Base-by-base conservation (phyloP, 2,329 filamentous ascomycete genomes). In the Colletotrichum limetticola region DNA sequence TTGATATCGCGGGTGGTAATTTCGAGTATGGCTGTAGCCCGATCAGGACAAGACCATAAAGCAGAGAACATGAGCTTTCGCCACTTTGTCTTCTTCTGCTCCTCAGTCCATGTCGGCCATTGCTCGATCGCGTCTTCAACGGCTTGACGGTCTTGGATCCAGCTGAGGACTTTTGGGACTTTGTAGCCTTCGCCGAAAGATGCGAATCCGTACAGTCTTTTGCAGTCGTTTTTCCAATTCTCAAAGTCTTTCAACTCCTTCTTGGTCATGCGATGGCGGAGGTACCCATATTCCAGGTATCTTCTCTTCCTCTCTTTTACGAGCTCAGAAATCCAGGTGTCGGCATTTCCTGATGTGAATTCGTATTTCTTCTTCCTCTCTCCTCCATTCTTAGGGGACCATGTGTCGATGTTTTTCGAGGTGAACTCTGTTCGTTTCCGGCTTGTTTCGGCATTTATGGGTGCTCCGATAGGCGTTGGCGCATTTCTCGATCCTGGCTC, bases 1-100 rank as follows among this genome's bases (percentile, higher is more conserved):
- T 78, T 65, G 5, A 81, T 80, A 46, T 83, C 77, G 66, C 83
- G 69, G 0, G 83, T 86, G 4, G 84, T 84, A 4, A 83, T 83
- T 22, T 79, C 76, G 2, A 86, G 78, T 8, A 86, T 78, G 66
- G 75, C 74, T 12, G 59, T 62, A 2, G 79, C 79, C 66, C 80
- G 81, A 11, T 78, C 77, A 1, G 83, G 83, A n/a, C 74, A 76
- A 8, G 71, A 74, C 53, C 78, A 75, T 46, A 86, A 67, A 1
- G 82, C 80, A 1, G 81, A 82, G 6, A 85, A 71, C 79, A 86
- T 83, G 22, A 80, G 62, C 5, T 69, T 61, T 5, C 79, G 79
- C 84, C 82, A 85, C 32, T 24, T 46, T 30, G n/a, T 57, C 57
- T 52, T 62, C 49, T 61, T 67, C 42, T 42, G 30, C 7, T 8